phyloP scores from a whole-genome alignment of 1,139 yeast species.

The Geotrichum bryndzae region DNA sequence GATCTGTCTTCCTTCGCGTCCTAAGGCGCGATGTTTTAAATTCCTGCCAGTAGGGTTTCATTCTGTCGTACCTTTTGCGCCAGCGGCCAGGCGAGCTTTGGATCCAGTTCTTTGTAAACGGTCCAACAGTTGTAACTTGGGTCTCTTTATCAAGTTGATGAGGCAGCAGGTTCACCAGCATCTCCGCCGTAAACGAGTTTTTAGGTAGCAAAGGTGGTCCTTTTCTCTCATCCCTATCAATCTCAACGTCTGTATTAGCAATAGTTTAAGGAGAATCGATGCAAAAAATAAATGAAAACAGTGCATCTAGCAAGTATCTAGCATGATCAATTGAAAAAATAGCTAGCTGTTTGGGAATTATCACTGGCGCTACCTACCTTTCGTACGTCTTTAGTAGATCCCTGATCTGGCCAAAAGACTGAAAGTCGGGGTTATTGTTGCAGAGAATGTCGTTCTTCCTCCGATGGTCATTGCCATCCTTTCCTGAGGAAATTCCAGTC shows the following conservation, averaged over 20 bases:
- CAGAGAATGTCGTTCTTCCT: not conserved
- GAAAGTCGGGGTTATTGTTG: not conserved
- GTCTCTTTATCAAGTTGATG: conserved; percentile 47
- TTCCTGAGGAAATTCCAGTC: not conserved
- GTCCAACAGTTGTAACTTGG: conserved; percentile 53
- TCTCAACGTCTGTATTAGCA: not conserved
- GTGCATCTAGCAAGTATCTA: not conserved
- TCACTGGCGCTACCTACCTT: conserved; percentile 1
- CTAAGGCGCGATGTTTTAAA: not conserved
- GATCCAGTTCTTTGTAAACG: conserved; percentile 58
- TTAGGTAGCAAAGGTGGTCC: conserved; percentile 30
- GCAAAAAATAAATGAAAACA: not conserved
- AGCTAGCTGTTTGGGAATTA: not conserved
- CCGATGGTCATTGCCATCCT: not conserved
- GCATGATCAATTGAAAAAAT: not conserved
- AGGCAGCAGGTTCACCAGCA: conserved; percentile 52
- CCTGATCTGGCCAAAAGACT: conserved; percentile 7
- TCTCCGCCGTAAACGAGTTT: conserved; percentile 57
- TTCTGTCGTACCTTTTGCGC: conserved; percentile 4
- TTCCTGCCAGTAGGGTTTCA: not conserved
- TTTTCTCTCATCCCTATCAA: not conserved
- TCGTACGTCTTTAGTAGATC: conserved; percentile 7
- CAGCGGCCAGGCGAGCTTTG: conserved; percentile 1
- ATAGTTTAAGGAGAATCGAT: not conserved
- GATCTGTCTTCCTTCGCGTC: not conserved